A percentile compares a stretch with the other conserved stretches of the same genome.
phyloP scores from a whole-genome alignment of 176 grass and related monocot species.

The Cenchrus purpureus region DNA sequence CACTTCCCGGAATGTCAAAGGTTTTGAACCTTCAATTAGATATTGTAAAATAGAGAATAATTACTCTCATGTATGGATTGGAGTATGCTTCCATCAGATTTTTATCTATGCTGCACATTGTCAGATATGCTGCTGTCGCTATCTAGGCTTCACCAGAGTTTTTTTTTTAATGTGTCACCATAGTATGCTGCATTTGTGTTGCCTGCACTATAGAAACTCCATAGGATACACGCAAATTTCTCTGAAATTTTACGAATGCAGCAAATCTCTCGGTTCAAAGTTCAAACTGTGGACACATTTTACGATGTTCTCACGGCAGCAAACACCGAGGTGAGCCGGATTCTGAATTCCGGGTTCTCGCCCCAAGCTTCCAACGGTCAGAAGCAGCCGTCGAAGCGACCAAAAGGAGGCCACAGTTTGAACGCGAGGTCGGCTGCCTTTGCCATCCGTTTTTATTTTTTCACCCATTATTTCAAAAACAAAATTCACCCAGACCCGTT shows the following conservation, averaged over 20 bases:
- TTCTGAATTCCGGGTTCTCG: not conserved
- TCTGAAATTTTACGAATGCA: not conserved
- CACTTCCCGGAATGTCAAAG: not conserved
- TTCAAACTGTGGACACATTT: not conserved
- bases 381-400: not conserved
- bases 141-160: not conserved
- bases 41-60: slow-evolving; percentile 9
- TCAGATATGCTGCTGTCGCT: not conserved
- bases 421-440: slow-evolving; percentile 11
- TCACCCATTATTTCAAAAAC: no score
- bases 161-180: not conserved
- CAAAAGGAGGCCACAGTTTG: not conserved
- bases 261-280: not conserved
- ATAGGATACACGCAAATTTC: not conserved
- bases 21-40: slow-evolving; percentile 4
- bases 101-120: not conserved
- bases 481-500: not conserved
- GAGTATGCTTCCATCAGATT: not conserved
- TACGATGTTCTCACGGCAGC: not conserved
- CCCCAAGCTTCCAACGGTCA: slow-evolving; percentile 37
- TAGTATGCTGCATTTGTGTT: not conserved
- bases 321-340: not conserved
- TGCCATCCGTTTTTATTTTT: not conserved
- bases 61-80: not conserved
- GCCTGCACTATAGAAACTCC: not conserved